Conservation (phyloP, 202 grass and related monocot genomes). For the Eragrostis tef region DNA sequence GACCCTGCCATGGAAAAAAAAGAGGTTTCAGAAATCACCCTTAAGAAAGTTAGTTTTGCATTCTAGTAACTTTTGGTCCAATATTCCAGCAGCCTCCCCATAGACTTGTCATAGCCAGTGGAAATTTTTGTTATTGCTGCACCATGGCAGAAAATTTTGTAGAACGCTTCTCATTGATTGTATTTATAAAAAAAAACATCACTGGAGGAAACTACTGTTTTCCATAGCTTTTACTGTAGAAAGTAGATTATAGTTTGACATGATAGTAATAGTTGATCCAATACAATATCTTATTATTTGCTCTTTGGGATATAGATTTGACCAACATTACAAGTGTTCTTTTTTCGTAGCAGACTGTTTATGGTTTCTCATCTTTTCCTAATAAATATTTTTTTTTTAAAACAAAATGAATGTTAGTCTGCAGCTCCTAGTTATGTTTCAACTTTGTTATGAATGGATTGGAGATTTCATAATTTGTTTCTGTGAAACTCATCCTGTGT, state of each 20-base stretch:
- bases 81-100: constrained; percentile 25
- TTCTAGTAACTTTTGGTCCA: constrained; percentile 19
- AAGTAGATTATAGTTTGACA: constrained; percentile 7
- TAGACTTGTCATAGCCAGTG: background rate
- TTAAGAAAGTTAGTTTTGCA: constrained; percentile 1
- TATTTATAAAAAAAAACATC: background rate
- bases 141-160: constrained; percentile 15
- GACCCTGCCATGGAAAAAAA: too few species aligned
- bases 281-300: constrained; percentile 2
- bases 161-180: constrained; percentile 8
- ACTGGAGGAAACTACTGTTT: constrained; percentile 3
- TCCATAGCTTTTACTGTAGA: background rate
- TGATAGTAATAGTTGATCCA: background rate
- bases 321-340: constrained; percentile 16
- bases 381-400: background rate
- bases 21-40: background rate
- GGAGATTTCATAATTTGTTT: constrained; percentile 3
- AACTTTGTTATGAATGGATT: constrained; percentile 11
- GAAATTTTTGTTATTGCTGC: constrained; percentile 19
- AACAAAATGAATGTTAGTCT: background rate
- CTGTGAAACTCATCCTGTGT: constrained; percentile 12
- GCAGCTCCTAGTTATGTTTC: background rate
- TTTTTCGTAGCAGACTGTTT: constrained; percentile 1
- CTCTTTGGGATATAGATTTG: background rate
- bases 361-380: constrained; percentile 23